A percentile compares a stretch with the other conserved stretches of the same genome.
Conservation (phyloP, 2,329 filamentous ascomycete species). For the Ceratocystis destructans region DNA sequence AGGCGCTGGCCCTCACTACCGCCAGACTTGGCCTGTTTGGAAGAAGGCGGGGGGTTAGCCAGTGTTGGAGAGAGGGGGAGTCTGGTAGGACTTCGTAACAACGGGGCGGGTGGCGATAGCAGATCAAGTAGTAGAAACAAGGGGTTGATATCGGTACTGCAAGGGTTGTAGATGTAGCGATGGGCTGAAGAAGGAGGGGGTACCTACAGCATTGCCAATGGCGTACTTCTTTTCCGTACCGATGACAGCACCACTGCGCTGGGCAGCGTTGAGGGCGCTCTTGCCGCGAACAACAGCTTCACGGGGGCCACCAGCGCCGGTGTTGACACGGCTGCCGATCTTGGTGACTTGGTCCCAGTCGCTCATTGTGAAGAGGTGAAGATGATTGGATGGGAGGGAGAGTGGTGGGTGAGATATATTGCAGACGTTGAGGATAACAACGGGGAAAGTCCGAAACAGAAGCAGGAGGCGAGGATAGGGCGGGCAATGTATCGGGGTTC, state of each 20-base stretch:
- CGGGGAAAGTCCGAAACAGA: not conserved
- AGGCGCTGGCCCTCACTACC: constrained; percentile 78
- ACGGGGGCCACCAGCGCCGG: constrained; percentile 50
- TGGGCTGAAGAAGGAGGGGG: constrained; percentile 1
- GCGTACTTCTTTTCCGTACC: constrained; percentile 84
- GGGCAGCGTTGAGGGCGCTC: constrained; percentile 72
- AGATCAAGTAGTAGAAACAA: not conserved
- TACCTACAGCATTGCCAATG: constrained; percentile 63
- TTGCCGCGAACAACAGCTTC: constrained; percentile 86
- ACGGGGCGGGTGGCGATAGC: not conserved
- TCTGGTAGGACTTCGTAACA: not conserved
- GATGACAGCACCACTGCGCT: constrained; percentile 61
- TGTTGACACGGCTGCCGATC: constrained; percentile 76
- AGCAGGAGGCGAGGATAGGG: not conserved
- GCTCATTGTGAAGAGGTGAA: constrained; percentile 41
- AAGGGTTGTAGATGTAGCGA: not conserved
- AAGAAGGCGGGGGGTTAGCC: constrained; percentile 26
- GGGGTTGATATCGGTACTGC: not conserved
- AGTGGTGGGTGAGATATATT: not conserved
- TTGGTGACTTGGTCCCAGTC: constrained; percentile 86
- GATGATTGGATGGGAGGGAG: not conserved
- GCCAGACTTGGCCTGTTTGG: constrained; percentile 15
- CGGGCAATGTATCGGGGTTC: not conserved
- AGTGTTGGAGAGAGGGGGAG: not conserved
- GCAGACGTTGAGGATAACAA: not conserved